phyloP scores from a whole-genome alignment of 108 stramenopile species.

The Cyclotella baltica region DNA sequence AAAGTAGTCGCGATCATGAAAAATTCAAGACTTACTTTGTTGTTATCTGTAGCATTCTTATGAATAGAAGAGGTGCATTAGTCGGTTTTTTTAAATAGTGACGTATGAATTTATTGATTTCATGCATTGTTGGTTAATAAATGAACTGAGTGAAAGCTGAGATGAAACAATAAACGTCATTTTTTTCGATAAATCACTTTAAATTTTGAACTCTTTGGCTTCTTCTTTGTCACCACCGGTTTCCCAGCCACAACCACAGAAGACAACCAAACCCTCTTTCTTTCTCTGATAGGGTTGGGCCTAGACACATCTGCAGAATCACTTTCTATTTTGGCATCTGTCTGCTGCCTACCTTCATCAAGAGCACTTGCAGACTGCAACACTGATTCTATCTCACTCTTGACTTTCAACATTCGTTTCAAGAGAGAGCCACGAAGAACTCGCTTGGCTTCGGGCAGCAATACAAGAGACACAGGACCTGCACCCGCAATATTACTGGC shows the following conservation, averaged over 20 bases:
- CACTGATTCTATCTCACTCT: conserved; percentile 29
- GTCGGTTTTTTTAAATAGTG: too few species aligned
- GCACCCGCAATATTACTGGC: not conserved
- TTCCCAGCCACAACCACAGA: not conserved
- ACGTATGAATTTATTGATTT: too few species aligned
- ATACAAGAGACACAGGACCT: conserved; percentile 30
- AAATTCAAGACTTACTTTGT: too few species aligned
- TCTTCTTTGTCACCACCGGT: conserved; percentile 1
- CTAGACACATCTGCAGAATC: not conserved
- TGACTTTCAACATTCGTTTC: conserved; percentile 46
- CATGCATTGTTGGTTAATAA: too few species aligned
- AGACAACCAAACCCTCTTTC: conserved; percentile 5
- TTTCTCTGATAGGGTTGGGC: not conserved
- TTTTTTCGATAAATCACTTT: conserved; percentile 35
- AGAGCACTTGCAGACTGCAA: conserved; percentile 24
- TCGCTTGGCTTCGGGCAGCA: conserved; percentile 35
- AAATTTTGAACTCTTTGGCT: conserved; percentile 16
- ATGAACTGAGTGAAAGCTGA: too few species aligned
- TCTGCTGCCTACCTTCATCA: not conserved
- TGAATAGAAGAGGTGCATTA: too few species aligned
- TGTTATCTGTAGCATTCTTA: too few species aligned
- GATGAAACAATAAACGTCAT: not conserved
- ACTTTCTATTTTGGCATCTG: not conserved
- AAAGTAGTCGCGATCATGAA: too few species aligned
- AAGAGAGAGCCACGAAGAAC: conserved; percentile 18